Conservation (phyloP, 257 asterid genomes). For the Mitragyna speciosa region DNA sequence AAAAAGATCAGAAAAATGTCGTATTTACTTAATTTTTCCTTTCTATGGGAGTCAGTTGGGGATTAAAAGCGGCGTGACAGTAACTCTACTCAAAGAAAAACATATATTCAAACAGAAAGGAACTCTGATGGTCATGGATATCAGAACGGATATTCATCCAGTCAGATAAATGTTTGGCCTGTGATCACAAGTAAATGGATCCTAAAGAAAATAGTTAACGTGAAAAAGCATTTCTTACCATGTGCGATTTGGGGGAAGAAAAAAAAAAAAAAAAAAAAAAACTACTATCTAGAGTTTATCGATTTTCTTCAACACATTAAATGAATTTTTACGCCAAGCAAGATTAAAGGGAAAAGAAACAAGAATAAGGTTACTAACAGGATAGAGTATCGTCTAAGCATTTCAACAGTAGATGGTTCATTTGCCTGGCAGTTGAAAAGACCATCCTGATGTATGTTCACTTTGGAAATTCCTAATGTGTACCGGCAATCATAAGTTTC, state of each 20-base stretch:
- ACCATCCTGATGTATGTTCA: slow-evolving; percentile 65
- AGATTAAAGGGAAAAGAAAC: neutral
- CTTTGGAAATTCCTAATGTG: slow-evolving; percentile 71
- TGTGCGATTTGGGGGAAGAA: too few relatives aligned
- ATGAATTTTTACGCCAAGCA: neutral
- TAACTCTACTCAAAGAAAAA: neutral
- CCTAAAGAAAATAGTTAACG: neutral
- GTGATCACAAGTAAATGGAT: neutral
- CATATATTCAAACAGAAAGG: neutral
- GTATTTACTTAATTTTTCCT: neutral
- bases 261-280: neutral
- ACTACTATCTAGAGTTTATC: neutral
- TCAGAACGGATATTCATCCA: neutral
- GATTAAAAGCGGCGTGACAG: neutral
- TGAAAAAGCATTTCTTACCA: neutral
- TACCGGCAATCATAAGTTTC: slow-evolving; percentile 93
- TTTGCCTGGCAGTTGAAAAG: slow-evolving; percentile 79
- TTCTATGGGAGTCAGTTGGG: neutral
- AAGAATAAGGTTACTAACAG: slow-evolving; percentile 51
- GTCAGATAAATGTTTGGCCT: neutral
- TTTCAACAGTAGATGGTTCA: slow-evolving; percentile 79
- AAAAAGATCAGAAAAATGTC: neutral
- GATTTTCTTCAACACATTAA: neutral
- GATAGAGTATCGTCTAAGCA: slow-evolving; percentile 71
- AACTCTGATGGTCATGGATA: neutral